Conservation (phyloP, 2,329 filamentous ascomycete genomes). For the Hymenoscyphus fructigenus region DNA sequence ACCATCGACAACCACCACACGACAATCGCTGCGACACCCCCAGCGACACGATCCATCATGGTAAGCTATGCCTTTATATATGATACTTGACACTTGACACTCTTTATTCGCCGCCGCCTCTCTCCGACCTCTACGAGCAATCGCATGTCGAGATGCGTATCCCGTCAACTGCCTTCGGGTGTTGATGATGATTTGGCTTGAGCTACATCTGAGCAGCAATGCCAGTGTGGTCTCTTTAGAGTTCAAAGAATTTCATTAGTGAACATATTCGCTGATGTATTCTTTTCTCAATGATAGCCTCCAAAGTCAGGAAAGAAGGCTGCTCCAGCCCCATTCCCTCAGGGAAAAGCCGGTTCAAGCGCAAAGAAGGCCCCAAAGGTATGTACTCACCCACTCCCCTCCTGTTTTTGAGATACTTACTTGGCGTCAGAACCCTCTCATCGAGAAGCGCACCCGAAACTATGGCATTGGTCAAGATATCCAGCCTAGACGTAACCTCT, state of each 20-base stretch:
- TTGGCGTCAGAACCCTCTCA: slow-evolving; percentile 81
- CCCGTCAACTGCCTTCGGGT: slow-evolving; percentile 35
- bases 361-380: slow-evolving; percentile 98
- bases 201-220: slow-evolving; percentile 47
- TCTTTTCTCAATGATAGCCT: slow-evolving; percentile 99
- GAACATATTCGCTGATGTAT: slow-evolving; percentile 87
- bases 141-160: slow-evolving; percentile 39
- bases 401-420: slow-evolving; percentile 22
- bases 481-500: slow-evolving; percentile 92
- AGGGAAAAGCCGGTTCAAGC: slow-evolving; percentile 77
- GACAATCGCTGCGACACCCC: slow-evolving; percentile 40
- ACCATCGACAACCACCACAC: slow-evolving; percentile 35
- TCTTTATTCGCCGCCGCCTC: slow-evolving; percentile 35
- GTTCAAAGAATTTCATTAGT: slow-evolving; percentile 83
- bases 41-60: slow-evolving; percentile 54
- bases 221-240: slow-evolving; percentile 72
- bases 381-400: slow-evolving; percentile 43
- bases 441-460: slow-evolving; percentile 98
- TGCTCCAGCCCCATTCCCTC: slow-evolving; percentile 93
- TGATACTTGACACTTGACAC: slow-evolving; percentile 17
- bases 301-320: slow-evolving; percentile 97
- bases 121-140: slow-evolving; percentile 42
- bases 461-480: slow-evolving; percentile 99
- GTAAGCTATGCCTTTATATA: slow-evolving; percentile 51
- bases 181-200: slow-evolving; percentile 64